A percentile compares a stretch with the other conserved stretches of the same genome.
Conservation (phyloP, 768 basidiomycete genomes). For the Tylopilus sp. region DNA sequence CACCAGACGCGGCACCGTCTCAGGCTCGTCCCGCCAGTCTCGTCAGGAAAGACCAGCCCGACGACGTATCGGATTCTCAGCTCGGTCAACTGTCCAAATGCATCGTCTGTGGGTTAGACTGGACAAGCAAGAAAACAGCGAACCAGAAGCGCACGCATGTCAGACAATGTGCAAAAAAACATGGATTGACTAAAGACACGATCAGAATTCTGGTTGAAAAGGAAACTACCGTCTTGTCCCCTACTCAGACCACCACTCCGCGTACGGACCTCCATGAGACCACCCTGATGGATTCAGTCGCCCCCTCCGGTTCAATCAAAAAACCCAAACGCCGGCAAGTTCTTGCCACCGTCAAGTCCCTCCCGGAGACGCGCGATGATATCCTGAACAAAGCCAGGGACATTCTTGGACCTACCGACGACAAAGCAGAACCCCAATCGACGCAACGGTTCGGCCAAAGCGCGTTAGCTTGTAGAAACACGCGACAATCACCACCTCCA, state of each 20-base stretch:
- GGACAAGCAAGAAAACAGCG: slow-evolving; percentile 68
- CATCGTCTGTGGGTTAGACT: slow-evolving; percentile 58
- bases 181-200: slow-evolving; percentile 50
- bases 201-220: slow-evolving; percentile 49
- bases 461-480: slow-evolving; percentile 20
- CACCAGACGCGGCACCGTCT: not conserved
- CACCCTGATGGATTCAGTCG: slow-evolving; percentile 54
- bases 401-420: slow-evolving; percentile 26
- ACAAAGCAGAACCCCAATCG: slow-evolving; percentile 7
- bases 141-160: slow-evolving; percentile 67
- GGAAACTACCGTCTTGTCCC: slow-evolving; percentile 34
- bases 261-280: not conserved
- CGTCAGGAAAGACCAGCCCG: slow-evolving; percentile 12
- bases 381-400: slow-evolving; percentile 39
- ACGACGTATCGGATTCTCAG: slow-evolving; percentile 45
- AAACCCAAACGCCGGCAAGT: slow-evolving; percentile 38
- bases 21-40: not conserved
- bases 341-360: slow-evolving; percentile 42
- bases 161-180: slow-evolving; percentile 63
- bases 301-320: slow-evolving; percentile 46
- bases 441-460: slow-evolving; percentile 36
- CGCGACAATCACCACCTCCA: not conserved
- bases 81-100: slow-evolving; percentile 53
- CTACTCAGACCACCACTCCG: not conserved
- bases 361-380: slow-evolving; percentile 43